Base-by-base conservation (phyloP, 768 basidiomycete genomes). In the Phallus indusiatus region DNA sequence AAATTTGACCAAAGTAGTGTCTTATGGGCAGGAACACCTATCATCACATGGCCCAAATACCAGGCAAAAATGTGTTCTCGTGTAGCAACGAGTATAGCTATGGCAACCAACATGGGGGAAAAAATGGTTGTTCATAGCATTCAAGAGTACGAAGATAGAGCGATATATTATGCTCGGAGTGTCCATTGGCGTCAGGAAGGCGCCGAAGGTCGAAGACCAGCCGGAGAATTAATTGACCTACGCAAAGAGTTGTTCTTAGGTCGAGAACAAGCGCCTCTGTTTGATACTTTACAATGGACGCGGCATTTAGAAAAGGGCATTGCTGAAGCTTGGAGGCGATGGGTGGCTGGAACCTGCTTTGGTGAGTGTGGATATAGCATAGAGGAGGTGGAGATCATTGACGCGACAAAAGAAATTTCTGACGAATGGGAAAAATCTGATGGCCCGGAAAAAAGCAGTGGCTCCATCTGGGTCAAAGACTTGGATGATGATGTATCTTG, bases 11-110 rank as follows among this genome's bases (percentile, higher is more conserved):
- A 46, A n/a, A 20, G n/a, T 64, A 78, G 77, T 64, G 75, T 80
- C 35, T 67, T 80, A 22, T 80, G 78, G 79, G 71, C 76, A 0
- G 78, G 79, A 9, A 80, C 79, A 1, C 79, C 79, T 28, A 70
- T 80, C 37, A 64, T 80, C 28, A 78, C 79, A 18, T 79, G 68
- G 70, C 76, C 78, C 7, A 73, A 69, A 58, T 73, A 80, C 60
- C 60, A 64, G 42, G 70, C 76, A 62, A 80, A 78, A 64, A 80
- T 80, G 77, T 75, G 73, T 56, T 78, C 77, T 17, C 73, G 79
- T 7, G 79, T 81, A 24, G 78, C 72, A 2, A 76, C 79, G 20
- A 77, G 76, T 61, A 74, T 79, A 50, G 78, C 72, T 7, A 64
- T 70, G 37, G 79, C 78, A 2, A 80, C 79, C 0, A 78, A 77